Percentiles rank a stretch among this genome's conserved stretches.
Evolutionary conservation across 2,329 filamentous ascomycete species (phyloP).

Genomic region (Fusarium hostae): DNA sequence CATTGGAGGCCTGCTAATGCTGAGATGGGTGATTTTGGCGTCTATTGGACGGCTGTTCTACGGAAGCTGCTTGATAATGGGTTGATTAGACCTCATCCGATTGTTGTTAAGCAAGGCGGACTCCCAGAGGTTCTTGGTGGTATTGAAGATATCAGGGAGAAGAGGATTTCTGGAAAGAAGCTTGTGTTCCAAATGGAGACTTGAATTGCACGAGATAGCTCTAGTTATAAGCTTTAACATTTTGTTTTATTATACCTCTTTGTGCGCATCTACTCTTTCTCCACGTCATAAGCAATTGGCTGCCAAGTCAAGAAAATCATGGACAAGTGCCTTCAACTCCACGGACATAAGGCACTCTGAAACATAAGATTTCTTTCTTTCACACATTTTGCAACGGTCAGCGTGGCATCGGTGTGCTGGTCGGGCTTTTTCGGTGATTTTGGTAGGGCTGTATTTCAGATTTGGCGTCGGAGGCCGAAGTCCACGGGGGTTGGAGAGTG

Average conservation of each 20-base stretch:
- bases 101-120: accelerated
- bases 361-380: background rate
- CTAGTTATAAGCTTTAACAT: too few species aligned
- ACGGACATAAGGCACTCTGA: background rate
- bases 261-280: too few species aligned
- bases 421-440: background rate
- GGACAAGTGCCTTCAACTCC: background rate
- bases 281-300: too few species aligned
- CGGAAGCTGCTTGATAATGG: background rate
- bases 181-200: background rate
- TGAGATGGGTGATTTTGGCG: background rate
- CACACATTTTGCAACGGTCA: accelerated
- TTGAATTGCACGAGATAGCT: background rate
- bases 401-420: accelerated
- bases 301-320: accelerated
- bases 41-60: background rate
- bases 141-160: background rate
- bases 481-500: background rate
- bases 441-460: background rate
- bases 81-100: accelerated
- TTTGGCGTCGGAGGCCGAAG: background rate
- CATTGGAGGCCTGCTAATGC: background rate
- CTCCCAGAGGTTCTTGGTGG: accelerated
- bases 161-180: background rate
- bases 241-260: too few species aligned